Conservation (phyloP, 73 alveolate species). For the Paramecium primaurelia region DNA sequence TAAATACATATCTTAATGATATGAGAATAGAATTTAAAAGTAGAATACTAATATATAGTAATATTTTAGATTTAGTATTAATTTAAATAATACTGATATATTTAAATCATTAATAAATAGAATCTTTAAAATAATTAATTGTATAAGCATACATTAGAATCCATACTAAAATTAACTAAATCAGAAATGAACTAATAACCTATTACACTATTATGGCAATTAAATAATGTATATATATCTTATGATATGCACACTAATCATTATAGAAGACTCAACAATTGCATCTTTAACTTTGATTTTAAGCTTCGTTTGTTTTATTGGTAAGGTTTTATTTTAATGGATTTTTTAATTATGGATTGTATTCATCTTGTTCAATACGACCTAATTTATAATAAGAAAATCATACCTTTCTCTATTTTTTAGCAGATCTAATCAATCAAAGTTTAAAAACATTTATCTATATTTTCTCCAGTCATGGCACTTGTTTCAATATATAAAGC, state of each 20-base stretch:
- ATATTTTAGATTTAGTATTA: not conserved
- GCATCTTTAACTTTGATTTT: not conserved
- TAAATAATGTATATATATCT: not conserved
- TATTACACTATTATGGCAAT: not conserved
- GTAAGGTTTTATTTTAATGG: not conserved
- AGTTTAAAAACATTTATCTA: not conserved
- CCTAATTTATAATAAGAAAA: not conserved
- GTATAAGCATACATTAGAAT: not conserved
- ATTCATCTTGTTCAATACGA: not conserved
- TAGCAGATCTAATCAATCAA: not conserved
- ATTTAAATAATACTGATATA: not conserved
- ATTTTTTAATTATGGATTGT: not conserved
- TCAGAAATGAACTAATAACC: not conserved
- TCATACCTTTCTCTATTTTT: not conserved
- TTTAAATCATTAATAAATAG: not conserved
- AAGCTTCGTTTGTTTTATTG: not conserved
- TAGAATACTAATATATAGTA: not conserved
- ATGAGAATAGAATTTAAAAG: not conserved
- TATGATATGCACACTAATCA: not conserved
- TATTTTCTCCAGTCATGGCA: constrained; percentile 23
- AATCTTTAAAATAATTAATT: not conserved
- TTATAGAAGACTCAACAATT: not conserved
- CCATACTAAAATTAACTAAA: not conserved
- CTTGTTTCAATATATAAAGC: not conserved
- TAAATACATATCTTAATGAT: not conserved